Evolutionary conservation across 805 yeast genomes (phyloP).

Genomic region (Schizosaccharomyces pombe): DNA sequence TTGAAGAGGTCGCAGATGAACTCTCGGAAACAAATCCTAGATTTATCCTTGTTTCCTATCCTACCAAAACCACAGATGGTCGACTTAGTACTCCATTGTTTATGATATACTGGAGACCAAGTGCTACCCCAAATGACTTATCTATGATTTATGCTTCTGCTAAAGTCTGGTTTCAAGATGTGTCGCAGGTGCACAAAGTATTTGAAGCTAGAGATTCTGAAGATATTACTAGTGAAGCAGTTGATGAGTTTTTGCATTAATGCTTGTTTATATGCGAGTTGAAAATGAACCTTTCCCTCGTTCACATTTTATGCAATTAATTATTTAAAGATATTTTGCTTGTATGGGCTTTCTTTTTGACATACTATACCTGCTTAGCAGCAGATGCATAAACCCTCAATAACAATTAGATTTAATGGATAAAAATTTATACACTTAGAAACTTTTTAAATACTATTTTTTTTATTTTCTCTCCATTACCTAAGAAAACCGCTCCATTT

Average conservation of each 20-base stretch:
- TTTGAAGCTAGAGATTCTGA: not conserved
- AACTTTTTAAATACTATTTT: too few species aligned
- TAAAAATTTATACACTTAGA: too few species aligned
- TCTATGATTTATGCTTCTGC: conserved; percentile 87
- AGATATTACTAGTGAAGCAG: not conserved
- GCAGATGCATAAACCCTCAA: too few species aligned
- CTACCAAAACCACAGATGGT: conserved; percentile 46
- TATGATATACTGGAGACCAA: conserved; percentile 70
- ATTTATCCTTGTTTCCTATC: conserved; percentile 53
- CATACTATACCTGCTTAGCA: too few species aligned
- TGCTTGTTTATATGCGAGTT: too few species aligned
- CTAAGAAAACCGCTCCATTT: too few species aligned
- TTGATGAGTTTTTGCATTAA: not conserved
- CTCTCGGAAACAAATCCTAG: conserved; percentile 68
- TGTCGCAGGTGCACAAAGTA: not conserved
- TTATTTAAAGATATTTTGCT: too few species aligned
- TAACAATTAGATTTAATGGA: too few species aligned
- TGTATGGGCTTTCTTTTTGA: too few species aligned
- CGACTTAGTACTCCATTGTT: conserved; percentile 52
- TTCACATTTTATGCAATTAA: too few species aligned
- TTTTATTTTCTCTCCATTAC: too few species aligned
- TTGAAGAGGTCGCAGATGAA: conserved; percentile 47
- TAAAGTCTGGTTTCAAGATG: conserved; percentile 4
- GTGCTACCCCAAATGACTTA: conserved; percentile 55
- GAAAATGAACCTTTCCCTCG: too few species aligned